Conservation (phyloP, 257 asterid species). For the Misopates orontium region DNA sequence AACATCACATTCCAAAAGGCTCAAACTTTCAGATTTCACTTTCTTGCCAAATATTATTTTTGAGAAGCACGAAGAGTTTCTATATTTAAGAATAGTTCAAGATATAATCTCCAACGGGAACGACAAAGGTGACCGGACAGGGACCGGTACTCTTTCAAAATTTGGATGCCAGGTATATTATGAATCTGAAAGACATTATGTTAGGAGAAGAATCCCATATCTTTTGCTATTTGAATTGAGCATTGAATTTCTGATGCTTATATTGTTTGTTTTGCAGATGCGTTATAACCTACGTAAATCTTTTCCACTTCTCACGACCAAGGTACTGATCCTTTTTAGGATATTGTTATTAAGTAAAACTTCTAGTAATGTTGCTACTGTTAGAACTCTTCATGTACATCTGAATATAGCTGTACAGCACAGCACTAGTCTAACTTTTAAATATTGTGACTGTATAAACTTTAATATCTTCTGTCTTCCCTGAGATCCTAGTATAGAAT, state of each 20-base stretch:
- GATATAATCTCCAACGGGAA: slow-evolving; percentile 78
- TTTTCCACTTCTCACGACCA: slow-evolving; percentile 94
- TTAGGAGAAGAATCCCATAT: slow-evolving; percentile 2
- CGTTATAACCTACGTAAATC: slow-evolving; percentile 82
- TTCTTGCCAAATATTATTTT: slow-evolving; percentile 73
- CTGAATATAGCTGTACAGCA: background rate
- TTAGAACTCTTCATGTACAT: background rate
- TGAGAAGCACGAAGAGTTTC: slow-evolving; percentile 84
- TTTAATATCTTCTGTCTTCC: slow-evolving; percentile 3
- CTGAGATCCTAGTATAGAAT: background rate
- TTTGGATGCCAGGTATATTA: slow-evolving; percentile 90
- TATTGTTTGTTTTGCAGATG: slow-evolving; percentile 55
- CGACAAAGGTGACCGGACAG: slow-evolving; percentile 80
- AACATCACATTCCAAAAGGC: slow-evolving; percentile 35
- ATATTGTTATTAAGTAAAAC: slow-evolving; percentile 3
- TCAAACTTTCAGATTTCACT: slow-evolving; percentile 49
- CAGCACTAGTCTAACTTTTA: background rate
- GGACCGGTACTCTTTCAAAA: slow-evolving; percentile 89
- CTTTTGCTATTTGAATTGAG: slow-evolving; percentile 10
- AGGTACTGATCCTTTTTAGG: slow-evolving; percentile 43
- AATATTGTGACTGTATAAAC: background rate
- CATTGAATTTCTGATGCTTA: slow-evolving; percentile 23
- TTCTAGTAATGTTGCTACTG: background rate
- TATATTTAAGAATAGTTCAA: slow-evolving; percentile 75
- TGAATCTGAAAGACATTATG: background rate